Evolutionary conservation across 805 yeast species (phyloP), one percentile per base, ranked within the genome.

Genomic region (Yarrowia phangngaensis): DNA sequence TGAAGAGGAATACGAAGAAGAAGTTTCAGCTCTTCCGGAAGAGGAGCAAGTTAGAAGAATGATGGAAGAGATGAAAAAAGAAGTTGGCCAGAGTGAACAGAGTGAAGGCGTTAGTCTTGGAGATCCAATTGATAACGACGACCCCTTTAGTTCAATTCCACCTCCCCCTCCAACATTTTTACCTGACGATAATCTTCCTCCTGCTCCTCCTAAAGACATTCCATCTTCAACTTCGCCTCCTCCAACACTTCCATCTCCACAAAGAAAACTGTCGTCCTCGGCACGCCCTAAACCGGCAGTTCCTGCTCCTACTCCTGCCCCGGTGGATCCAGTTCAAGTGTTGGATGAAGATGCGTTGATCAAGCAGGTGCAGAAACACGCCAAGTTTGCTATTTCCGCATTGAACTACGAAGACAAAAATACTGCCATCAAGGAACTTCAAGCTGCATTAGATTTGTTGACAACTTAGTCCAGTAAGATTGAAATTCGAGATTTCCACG

Each of bases 311-410:
- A 9, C 9, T 9, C 34, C 52, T 2, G 31, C 51, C 6, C 31
- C 52, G 16, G n/a, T 38, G 16, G 24, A 47, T 14, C 55, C 49
- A 13, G 19, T 49, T 15, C 52, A 64, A 5, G 51, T 68, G 14
- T 48, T 71, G 34, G 58, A 56, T 20, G 64, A 67, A 29, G 67
- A 69, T 1, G 66, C 69, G 27, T 51, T 67, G 2, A 61, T 71
- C 2, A 55, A 61, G 3, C 51, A 57, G 4, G 78, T 82, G 2
- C 79, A 78, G 57, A 81, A 80, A 57, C 81, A 76, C 53, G 82
- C 87, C 51, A 76, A 74, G 55, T 82, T 75, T 58, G 88, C 86
- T n/a, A 72, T 80, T 8, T 79, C 85, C 8, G 87, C 89, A 1
- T 69, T 82, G 26, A 79, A 78, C 58, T 82, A 80, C 58, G 89